A percentile compares a stretch with the other conserved stretches of the same genome.
Conservation (phyloP, 352 stramenopile species). For the Phytophthora tubulina region DNA sequence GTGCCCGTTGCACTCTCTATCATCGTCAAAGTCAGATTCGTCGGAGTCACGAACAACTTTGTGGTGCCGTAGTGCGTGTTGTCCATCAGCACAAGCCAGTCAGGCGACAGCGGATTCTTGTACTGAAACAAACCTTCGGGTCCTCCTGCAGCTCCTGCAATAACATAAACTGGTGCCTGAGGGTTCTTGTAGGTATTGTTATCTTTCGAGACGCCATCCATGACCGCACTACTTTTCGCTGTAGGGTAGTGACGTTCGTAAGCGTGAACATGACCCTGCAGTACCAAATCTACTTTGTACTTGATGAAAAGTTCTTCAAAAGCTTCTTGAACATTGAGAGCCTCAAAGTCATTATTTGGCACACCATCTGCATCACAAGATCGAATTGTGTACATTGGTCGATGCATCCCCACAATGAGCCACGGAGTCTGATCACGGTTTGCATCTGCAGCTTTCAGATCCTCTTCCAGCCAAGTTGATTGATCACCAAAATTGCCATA, state of each 20-base stretch:
- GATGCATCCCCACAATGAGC: constrained; percentile 66
- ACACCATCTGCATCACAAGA: constrained; percentile 35
- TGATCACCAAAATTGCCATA: constrained; percentile 59
- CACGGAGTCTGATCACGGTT: constrained; percentile 60
- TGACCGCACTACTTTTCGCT: constrained; percentile 42
- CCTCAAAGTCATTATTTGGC: constrained; percentile 28
- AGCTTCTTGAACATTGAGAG: constrained; percentile 47
- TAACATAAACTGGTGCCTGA: constrained; percentile 60
- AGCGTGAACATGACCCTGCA: constrained; percentile 57
- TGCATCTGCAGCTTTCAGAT: constrained; percentile 56
- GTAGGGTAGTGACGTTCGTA: constrained; percentile 66
- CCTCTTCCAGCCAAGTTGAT: constrained; percentile 61
- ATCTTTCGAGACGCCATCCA: constrained; percentile 58
- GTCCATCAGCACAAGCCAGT: constrained; percentile 48
- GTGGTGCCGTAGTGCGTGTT: constrained; percentile 48
- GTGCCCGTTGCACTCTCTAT: constrained; percentile 34
- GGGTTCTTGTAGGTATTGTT: constrained; percentile 50
- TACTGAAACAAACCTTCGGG: constrained; percentile 44
- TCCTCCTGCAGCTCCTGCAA: constrained; percentile 48
- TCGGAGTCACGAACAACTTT: constrained; percentile 41
- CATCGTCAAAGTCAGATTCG: constrained; percentile 46
- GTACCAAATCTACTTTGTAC: constrained; percentile 70
- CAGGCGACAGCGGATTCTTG: constrained; percentile 25
- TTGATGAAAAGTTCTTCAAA: constrained; percentile 72
- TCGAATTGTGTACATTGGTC: constrained; percentile 56